Evolutionary conservation across 768 basidiomycete species (phyloP).

Genomic region (Postia placenta): DNA sequence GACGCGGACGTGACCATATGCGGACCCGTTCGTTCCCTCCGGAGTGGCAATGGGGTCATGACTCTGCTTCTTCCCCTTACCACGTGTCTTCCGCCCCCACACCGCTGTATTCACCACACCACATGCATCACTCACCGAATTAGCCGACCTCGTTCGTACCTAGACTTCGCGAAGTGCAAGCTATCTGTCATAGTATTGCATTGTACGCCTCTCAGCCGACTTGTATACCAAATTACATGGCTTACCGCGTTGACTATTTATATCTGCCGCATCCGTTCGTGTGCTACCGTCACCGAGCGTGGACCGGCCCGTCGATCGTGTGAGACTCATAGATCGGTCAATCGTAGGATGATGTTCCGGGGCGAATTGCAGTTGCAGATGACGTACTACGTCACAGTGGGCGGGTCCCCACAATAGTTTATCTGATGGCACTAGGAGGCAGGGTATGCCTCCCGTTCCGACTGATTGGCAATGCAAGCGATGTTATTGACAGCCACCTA

Average conservation of each 20-base stretch:
- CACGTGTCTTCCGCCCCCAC: not conserved
- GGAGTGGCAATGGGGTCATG: constrained; percentile 9
- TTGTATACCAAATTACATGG: not conserved
- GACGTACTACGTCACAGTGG: not conserved
- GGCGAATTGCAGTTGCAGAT: not conserved
- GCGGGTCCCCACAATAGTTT: not conserved
- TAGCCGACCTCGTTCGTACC: not conserved
- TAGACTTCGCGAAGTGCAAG: not conserved
- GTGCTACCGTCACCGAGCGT: not conserved
- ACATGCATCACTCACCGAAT: constrained; percentile 3
- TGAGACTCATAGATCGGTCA: not conserved
- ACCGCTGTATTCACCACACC: constrained; percentile 5
- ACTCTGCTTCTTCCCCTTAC: not conserved
- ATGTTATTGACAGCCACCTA: constrained; percentile 8
- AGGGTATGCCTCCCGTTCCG: not conserved
- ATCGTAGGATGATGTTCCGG: not conserved
- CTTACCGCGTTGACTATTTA: not conserved
- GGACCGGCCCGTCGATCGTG: not conserved
- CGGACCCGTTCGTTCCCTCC: constrained; percentile 20
- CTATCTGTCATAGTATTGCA: not conserved
- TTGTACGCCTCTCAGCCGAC: not conserved
- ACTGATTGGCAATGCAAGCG: not conserved
- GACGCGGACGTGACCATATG: constrained; percentile 17
- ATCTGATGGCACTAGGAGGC: not conserved
- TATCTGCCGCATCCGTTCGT: not conserved